These are phyloP conservation scores for Quercus phellos DNA, from an alignment of 331 rosid genomes.

Conservation along the genomic window DNA sequence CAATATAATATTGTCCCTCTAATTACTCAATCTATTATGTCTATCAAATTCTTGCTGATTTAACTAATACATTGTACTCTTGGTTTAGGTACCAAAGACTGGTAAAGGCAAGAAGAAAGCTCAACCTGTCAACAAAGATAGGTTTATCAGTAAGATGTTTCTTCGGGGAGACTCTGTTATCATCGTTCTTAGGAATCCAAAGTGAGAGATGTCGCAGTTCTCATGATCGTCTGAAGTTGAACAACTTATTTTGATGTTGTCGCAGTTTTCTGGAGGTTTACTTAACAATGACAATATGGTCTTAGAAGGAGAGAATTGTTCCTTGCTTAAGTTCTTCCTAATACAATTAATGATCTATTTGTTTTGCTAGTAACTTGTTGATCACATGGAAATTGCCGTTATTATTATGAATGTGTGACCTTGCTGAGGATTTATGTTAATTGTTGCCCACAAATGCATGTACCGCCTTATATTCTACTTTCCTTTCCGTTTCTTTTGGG, in stretches of 20 bases:
- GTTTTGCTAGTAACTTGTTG: not conserved
- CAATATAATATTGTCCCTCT: not conserved
- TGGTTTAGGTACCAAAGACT: conserved; percentile 67
- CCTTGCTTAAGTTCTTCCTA: not conserved
- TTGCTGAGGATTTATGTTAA: not conserved
- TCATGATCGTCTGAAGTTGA: not conserved
- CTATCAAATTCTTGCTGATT: not conserved
- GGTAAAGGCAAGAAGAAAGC: conserved; percentile 97
- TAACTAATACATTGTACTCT: not conserved
- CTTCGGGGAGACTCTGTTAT: conserved; percentile 87
- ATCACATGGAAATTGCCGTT: not conserved
- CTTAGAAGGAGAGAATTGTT: not conserved
- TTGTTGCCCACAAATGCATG: not conserved
- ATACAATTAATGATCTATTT: not conserved
- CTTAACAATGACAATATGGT: not conserved
- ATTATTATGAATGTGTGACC: not conserved
- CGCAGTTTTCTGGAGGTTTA: not conserved
- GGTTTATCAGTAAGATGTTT: conserved; percentile 94
- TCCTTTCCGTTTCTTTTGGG: too few relatives aligned
- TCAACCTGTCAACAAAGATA: conserved; percentile 87
- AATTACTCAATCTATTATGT: not conserved
- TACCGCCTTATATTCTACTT: not conserved
- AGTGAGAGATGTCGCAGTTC: conserved; percentile 32
- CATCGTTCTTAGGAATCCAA: conserved; percentile 90
- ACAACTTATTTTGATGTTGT: not conserved